Evolutionary conservation across 257 asterid genomes (phyloP).

Genomic region (Solanum paucissectum): DNA sequence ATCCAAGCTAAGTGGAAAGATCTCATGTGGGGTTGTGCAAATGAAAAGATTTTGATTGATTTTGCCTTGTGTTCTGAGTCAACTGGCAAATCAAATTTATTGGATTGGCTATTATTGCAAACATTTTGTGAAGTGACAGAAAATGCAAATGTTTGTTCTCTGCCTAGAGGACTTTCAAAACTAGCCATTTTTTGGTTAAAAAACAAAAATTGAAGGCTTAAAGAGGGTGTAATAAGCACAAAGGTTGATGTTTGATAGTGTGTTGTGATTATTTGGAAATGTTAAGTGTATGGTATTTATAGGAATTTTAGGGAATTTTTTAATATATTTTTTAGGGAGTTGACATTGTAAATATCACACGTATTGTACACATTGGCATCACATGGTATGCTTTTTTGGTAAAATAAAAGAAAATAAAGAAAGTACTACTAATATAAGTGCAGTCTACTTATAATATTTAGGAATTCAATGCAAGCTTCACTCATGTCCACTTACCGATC

Average conservation of each 20-base stretch:
- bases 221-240: neutral
- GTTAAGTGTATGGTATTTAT: neutral
- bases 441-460: neutral
- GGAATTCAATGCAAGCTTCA: neutral
- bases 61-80: conserved; percentile 28
- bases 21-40: conserved; percentile 45
- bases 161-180: conserved; percentile 8
- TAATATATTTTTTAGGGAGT: neutral
- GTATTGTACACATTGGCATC: conserved; percentile 1
- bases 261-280: neutral
- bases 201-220: neutral
- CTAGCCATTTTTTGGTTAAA: neutral
- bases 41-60: conserved; percentile 15
- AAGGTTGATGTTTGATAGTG: neutral
- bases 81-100: conserved; percentile 20
- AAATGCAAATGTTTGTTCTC: conserved; percentile 7
- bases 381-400: neutral
- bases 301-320: neutral
- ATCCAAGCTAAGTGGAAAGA: conserved; percentile 61
- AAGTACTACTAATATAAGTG: neutral
- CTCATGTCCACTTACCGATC: neutral
- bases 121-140: neutral
- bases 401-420: neutral
- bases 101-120: neutral
- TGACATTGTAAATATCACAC: neutral